Base-by-base conservation (phyloP, 1,284 basidiomycete species). In the Boletus putidus region DNA sequence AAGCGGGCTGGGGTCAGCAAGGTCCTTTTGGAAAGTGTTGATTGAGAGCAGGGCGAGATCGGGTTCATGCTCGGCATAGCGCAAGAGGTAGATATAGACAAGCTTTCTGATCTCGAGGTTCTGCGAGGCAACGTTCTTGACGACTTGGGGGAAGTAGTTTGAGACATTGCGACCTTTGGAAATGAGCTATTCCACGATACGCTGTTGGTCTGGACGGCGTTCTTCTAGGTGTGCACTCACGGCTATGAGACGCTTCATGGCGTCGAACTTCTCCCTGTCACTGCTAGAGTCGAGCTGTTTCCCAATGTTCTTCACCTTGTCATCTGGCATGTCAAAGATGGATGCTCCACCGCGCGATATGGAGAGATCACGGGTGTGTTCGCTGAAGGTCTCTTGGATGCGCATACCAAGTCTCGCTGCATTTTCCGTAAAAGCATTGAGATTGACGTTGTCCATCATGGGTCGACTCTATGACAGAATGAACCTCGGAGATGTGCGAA, bases 11-110 rank as follows among this genome's bases (percentile, higher is more conserved):
- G 88, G 80, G 70, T 99, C 96, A 3, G 89, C 87, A 21, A 99
- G 81, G 76, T 99, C 97, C 73, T 95, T 94, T 76, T 99, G 97
- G 72, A 98, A 98, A 14, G 96, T 97, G 77, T 99, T 99, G 80
- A 99, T 97, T 9, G 95, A 96, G 27, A 99, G 82, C 39, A 99
- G 78, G 1, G 97, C 92, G 53, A 99, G 86, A 75, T 99, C 97
- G 11, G 96, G 96, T 69, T 96, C 94, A 50, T 88, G 86, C 49
- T 91, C 87, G 46, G 96, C 95, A 75, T 97, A 96, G 62, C 94
- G 88, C 42, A 98, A 79, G 61, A 99, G 88, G 76, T 96, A 98
- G 66, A 98, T 96, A 76, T 98, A 99, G 46, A 98, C 96, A 57
- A 99, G 87, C 76, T 98, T 98, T 63, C 96, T 88, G 65, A 98